phyloP scores from a whole-genome alignment of 495 filamentous ascomycete genomes.

The Elasticomyces elasticus region DNA sequence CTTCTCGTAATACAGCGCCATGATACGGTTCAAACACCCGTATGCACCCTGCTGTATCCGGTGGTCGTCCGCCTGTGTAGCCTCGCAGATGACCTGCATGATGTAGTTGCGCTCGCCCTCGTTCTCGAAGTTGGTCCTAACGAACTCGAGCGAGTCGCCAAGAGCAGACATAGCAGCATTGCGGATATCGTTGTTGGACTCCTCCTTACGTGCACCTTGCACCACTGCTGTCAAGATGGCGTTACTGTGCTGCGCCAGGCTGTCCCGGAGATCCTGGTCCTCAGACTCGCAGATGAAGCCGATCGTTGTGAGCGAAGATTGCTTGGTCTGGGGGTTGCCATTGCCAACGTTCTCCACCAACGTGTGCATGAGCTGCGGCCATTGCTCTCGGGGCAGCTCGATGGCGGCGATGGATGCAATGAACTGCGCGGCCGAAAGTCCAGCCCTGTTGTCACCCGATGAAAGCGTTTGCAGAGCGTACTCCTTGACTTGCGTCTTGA shows the following conservation, averaged over 20 bases:
- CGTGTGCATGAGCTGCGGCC: constrained; percentile 84
- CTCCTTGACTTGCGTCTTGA: constrained; percentile 77
- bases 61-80: constrained; percentile 80
- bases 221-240: constrained; percentile 96
- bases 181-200: constrained; percentile 79
- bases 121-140: constrained; percentile 94
- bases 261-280: constrained; percentile 73
- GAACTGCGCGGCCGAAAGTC: constrained; percentile 84
- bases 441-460: constrained; percentile 66
- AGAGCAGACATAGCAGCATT: constrained; percentile 86
- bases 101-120: constrained; percentile 99
- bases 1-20: constrained; percentile 96
- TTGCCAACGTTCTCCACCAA: constrained; percentile 85
- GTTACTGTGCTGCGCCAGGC: constrained; percentile 78
- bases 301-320: constrained; percentile 85
- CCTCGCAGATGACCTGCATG: constrained; percentile 99
- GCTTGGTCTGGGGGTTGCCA: constrained; percentile 77
- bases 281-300: constrained; percentile 97
- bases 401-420: constrained; percentile 90
- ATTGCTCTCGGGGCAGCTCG: constrained; percentile 85
- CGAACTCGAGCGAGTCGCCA: constrained; percentile 95
- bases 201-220: constrained; percentile 92
- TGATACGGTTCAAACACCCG: constrained; percentile 94
- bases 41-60: constrained; percentile 92
- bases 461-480: constrained; percentile 75